Evolutionary conservation across 768 basidiomycete genomes (phyloP), one percentile per base, ranked within the genome.

Genomic region (Leccinellum albellum): DNA sequence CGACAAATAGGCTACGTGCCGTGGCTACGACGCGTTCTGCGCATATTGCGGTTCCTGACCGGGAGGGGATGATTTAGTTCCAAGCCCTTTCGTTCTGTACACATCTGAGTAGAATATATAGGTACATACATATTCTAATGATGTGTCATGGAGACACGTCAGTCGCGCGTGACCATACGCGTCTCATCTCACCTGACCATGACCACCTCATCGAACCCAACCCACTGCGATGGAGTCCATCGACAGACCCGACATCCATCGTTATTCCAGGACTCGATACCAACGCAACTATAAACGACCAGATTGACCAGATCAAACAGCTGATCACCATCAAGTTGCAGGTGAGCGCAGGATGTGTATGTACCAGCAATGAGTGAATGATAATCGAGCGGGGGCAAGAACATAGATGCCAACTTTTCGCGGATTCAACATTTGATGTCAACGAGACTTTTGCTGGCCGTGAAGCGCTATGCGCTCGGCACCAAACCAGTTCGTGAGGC

Each of bases 271-370:
- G 91, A 0, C 76, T 93, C 35, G 88, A 93, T 64, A 82, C 80
- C 1, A 77, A 75, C 10, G 87, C 88, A 23, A 78, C 88, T 21
- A 75, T 85, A 24, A 81, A 81, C 57, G 92, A 88, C 65, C 94
- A 97, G 75, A 88, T 94, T 53, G 93, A 96, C 66, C 91, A 95
- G 73, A 92, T 97, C 56, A 95, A 98, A 72, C 95, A 97, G 69
- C 79, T 95, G 66, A 95, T 96, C 59, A 94, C 95, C 9, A 80
- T 94, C 52, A 88, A 94, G 62, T 78, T 98, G 12, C 94, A 95
- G 82, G 92, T 88, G 54, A 61, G 69, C 24, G 14, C 35, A 15
- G 14, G 29, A 8, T 21, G 24, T 23, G n/a, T 40, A 12, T 29
- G 35, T 59, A 53, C 55, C 54, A 50, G 53, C 49, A 37, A 42